phyloP scores from a whole-genome alignment of 768 basidiomycete species.

The Lyophyllum atratum region DNA sequence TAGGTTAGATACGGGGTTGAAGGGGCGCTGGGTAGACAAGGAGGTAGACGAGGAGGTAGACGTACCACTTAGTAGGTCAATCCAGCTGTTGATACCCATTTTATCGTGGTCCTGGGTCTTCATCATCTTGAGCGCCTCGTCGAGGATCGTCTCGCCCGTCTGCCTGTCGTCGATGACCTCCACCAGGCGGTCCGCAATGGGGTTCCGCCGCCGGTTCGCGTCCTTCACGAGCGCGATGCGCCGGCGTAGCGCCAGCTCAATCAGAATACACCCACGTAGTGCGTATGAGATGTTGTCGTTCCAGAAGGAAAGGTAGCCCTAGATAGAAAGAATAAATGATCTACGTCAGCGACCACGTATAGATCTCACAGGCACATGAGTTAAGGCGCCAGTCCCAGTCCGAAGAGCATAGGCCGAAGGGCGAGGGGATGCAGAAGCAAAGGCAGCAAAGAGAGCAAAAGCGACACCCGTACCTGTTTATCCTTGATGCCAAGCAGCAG shows the following conservation, averaged over 20 bases:
- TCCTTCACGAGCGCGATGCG: conserved; percentile 92
- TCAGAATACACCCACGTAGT: conserved; percentile 95
- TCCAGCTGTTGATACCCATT: conserved; percentile 88
- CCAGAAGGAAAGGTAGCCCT: conserved; percentile 97
- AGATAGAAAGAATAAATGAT: neutral
- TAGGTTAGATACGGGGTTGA: neutral
- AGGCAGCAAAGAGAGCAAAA: neutral
- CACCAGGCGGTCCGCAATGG: conserved; percentile 80
- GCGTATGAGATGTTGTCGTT: conserved; percentile 99
- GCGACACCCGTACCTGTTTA: conserved; percentile 69
- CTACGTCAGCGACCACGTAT: no score
- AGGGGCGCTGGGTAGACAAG: neutral
- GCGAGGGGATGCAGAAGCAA: neutral
- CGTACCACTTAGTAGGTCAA: conserved; percentile 92
- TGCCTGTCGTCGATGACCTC: conserved; percentile 91
- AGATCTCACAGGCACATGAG: no score
- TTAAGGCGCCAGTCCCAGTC: no score
- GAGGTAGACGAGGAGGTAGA: conserved; percentile 15
- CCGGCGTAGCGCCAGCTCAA: conserved; percentile 93
- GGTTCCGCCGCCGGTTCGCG: conserved; percentile 69
- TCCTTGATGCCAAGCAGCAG: conserved; percentile 93
- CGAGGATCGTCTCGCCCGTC: conserved; percentile 95
- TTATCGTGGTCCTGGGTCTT: conserved; percentile 75
- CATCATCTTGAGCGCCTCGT: conserved; percentile 97
- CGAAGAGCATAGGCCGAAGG: neutral